Evolutionary conservation across 305 asterid species (phyloP).

Genomic region (Fraxinus latifolia): DNA sequence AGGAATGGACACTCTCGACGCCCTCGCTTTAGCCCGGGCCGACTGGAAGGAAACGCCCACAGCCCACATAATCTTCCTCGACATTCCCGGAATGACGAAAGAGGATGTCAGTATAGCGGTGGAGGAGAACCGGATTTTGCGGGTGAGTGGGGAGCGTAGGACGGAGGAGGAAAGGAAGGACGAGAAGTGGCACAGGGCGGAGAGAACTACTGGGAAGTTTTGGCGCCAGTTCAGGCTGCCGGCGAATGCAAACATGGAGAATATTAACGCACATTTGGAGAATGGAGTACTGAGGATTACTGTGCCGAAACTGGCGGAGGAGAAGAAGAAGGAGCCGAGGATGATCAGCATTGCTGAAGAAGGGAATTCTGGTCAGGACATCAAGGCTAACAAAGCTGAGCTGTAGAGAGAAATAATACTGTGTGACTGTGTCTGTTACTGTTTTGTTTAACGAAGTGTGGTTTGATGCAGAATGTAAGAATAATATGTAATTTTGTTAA

Average conservation of each 20-base stretch:
- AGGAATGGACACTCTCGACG: slow-evolving; percentile 23
- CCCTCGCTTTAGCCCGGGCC: slow-evolving; percentile 58
- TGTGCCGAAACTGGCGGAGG: slow-evolving; percentile 52
- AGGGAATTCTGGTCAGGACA: slow-evolving; percentile 24
- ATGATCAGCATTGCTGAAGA: slow-evolving; percentile 46
- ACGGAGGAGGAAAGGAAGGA: slow-evolving; percentile 53
- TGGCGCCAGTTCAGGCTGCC: slow-evolving; percentile 74
- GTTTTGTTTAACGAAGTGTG: neutral
- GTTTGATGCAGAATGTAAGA: neutral
- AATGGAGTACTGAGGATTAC: slow-evolving; percentile 56
- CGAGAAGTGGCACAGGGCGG: slow-evolving; percentile 74
- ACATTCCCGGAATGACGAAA: slow-evolving; percentile 62
- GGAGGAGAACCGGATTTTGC: slow-evolving; percentile 52
- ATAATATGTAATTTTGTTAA: neutral
- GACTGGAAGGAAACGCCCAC: slow-evolving; percentile 63
- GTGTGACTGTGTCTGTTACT: neutral
- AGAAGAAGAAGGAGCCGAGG: slow-evolving; percentile 46
- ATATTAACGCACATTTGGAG: slow-evolving; percentile 46
- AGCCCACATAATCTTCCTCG: slow-evolving; percentile 53
- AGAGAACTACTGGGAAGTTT: slow-evolving; percentile 59
- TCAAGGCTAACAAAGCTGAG: slow-evolving; percentile 37
- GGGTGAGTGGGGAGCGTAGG: slow-evolving; percentile 59
- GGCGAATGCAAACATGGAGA: slow-evolving; percentile 51
- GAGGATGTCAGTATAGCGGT: slow-evolving; percentile 64
- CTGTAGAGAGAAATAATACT: slow-evolving; percentile 13